Evolutionary conservation across 2,329 filamentous ascomycete species (phyloP).

Genomic region (Colletotrichum acutatum): DNA sequence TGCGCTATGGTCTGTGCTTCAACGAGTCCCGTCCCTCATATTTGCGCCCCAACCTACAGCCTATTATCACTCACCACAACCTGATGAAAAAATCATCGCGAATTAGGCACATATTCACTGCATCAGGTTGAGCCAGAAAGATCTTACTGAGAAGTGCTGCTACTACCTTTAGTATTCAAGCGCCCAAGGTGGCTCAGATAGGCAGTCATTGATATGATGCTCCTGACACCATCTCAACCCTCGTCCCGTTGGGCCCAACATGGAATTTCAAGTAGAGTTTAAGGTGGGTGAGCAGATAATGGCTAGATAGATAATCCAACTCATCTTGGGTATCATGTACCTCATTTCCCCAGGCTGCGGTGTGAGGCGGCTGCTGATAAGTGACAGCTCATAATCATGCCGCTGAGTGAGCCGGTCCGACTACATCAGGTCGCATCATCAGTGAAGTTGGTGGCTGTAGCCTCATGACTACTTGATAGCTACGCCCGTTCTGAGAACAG

Average conservation of each 20-base stretch:
- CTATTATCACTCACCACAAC: neutral
- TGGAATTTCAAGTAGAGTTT: neutral
- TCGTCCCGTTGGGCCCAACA: neutral
- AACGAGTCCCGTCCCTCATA: neutral
- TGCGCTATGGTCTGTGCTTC: constrained; percentile 23
- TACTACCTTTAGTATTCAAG: neutral
- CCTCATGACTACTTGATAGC: constrained; percentile 3
- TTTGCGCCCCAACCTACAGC: neutral
- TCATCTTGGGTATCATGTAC: neutral
- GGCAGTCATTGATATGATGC: neutral
- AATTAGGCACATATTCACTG: constrained; percentile 11
- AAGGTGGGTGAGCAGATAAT: neutral
- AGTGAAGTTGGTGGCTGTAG: neutral
- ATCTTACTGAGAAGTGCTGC: neutral
- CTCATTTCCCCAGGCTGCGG: neutral
- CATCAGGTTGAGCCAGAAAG: neutral
- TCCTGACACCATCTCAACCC: constrained; percentile 6
- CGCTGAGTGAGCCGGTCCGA: constrained; percentile 19
- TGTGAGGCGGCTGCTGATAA: constrained; percentile 13
- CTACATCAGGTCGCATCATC: neutral
- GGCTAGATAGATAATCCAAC: neutral
- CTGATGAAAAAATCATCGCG: constrained; percentile 15
- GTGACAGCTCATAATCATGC: constrained; percentile 24
- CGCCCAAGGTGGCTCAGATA: no score
- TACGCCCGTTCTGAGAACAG: constrained; percentile 1